Conservation (phyloP, 2,329 filamentous ascomycete species). For the Penicillium hesseltinei region DNA sequence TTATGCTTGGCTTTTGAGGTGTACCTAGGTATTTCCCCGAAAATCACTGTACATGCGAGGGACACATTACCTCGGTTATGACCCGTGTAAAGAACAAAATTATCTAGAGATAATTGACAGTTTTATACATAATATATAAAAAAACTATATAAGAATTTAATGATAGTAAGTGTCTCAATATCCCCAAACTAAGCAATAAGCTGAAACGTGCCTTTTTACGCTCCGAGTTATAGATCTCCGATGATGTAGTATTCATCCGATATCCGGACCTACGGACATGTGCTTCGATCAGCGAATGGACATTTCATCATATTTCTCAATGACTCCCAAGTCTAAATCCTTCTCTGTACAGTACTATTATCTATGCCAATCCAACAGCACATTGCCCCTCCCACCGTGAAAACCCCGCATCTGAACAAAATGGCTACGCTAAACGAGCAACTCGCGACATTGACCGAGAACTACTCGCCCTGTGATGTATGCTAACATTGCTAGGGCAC, state of each 20-base stretch:
- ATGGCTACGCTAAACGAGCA: constrained; percentile 36
- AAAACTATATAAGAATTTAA: not conserved
- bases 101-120: not conserved
- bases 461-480: constrained; percentile 48
- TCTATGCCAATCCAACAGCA: not conserved
- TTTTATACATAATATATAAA: not conserved
- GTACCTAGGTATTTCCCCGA: not conserved
- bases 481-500: not conserved
- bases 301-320: not conserved
- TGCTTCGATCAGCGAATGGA: constrained; percentile 7
- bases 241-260: constrained; percentile 13
- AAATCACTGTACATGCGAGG: not conserved
- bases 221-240: not conserved
- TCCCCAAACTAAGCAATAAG: not conserved
- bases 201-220: not conserved
- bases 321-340: not conserved
- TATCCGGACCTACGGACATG: constrained; percentile 25
- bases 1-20: not conserved
- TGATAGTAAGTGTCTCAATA: not conserved
- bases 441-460: constrained; percentile 29
- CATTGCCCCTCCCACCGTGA: not conserved
- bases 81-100: not conserved
- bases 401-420: constrained; percentile 19
- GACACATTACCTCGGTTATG: not conserved
- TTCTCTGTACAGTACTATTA: not conserved